phyloP scores from a whole-genome alignment of 2,329 filamentous ascomycete genomes.

The Achaetomium macrosporum region DNA sequence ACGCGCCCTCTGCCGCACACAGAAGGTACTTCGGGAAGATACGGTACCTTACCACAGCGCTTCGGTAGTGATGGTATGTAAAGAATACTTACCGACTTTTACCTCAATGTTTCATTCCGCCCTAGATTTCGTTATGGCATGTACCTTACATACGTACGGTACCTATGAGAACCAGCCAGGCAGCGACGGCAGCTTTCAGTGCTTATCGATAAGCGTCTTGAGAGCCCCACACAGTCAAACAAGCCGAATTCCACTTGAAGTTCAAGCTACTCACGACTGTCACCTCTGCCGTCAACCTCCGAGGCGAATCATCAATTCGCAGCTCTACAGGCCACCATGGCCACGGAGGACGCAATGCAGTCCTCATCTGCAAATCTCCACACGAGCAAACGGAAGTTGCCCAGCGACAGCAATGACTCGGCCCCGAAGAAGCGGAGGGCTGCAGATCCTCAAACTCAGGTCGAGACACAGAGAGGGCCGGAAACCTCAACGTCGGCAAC shows the following conservation, averaged over 20 bases:
- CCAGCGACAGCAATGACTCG: conserved; percentile 6
- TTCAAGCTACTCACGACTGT: not conserved
- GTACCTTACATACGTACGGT: no score
- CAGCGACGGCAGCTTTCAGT: not conserved
- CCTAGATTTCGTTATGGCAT: no score
- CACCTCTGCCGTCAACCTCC: not conserved
- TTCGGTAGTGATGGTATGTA: no score
- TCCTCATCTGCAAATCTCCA: not conserved
- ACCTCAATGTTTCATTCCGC: no score
- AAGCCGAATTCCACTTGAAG: no score
- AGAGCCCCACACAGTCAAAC: not conserved
- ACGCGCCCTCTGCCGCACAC: not conserved
- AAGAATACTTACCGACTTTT: no score
- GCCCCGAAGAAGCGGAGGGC: conserved; percentile 23
- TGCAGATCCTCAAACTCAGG: not conserved
- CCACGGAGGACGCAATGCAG: not conserved
- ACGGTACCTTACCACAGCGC: no score
- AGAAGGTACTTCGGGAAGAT: not conserved
- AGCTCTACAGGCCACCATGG: not conserved
- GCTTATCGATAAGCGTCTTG: conserved; percentile 2
- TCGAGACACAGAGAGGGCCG: conserved; percentile 5
- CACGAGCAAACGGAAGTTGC: conserved; percentile 19
- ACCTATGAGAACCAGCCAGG: no score
- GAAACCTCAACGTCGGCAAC: conserved; percentile 13
- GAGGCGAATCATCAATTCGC: not conserved